These are phyloP conservation scores for Arthrobotrys iridis DNA, from an alignment of 2,329 filamentous ascomycete species.

Conservation along the genomic window DNA sequence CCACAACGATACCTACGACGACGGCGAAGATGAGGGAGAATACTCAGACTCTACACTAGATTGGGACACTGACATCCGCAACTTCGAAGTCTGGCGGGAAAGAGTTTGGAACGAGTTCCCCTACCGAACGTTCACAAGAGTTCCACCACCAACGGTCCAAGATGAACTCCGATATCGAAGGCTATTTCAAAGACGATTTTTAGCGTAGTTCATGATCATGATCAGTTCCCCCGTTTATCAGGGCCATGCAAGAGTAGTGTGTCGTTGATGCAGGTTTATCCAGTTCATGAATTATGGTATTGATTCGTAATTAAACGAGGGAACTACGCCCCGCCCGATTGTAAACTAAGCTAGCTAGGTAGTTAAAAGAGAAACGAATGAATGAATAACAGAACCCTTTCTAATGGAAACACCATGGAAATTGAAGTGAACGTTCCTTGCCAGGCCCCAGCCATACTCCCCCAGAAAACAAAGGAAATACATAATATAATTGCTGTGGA, in stretches of 20 bases:
- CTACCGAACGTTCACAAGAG: background rate
- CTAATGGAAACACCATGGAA: background rate
- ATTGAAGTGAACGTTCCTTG: background rate
- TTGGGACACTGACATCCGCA: background rate
- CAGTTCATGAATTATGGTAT: too few relatives aligned
- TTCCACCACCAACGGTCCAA: background rate
- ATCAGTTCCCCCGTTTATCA: too few relatives aligned
- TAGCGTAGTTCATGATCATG: too few relatives aligned
- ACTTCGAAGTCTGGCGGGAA: background rate
- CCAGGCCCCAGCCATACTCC: background rate
- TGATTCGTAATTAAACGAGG: too few relatives aligned
- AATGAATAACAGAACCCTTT: background rate
- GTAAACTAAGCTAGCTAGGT: background rate
- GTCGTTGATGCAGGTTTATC: too few relatives aligned
- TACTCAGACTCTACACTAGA: too few relatives aligned
- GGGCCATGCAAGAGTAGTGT: too few relatives aligned
- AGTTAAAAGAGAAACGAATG: background rate
- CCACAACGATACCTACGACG: background rate
- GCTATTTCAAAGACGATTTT: too few relatives aligned
- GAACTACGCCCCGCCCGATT: too few relatives aligned
- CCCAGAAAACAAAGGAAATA: slow-evolving; percentile 7
- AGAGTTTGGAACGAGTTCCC: background rate
- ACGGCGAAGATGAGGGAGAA: background rate
- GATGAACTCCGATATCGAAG: too few relatives aligned
- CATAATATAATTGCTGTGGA: background rate